A percentile compares a stretch with the other conserved stretches of the same genome.
phyloP scores from a whole-genome alignment of 2,329 filamentous ascomycete species.

The Trichoderma sp. region DNA sequence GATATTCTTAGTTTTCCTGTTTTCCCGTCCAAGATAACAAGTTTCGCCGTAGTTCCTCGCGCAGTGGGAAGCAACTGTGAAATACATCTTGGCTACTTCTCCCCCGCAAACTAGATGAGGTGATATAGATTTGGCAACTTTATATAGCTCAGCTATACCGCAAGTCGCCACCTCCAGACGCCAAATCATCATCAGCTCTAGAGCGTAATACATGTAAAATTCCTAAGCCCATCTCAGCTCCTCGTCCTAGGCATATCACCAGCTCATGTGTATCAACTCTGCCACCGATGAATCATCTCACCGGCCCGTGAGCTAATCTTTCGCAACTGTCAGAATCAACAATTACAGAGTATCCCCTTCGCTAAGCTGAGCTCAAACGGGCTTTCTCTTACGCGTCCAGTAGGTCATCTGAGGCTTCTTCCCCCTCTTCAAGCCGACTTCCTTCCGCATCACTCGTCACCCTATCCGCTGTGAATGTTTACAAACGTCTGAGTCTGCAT shows the following conservation, averaged over 20 bases:
- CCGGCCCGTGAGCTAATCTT: not conserved
- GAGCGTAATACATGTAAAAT: not conserved
- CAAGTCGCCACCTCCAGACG: not conserved
- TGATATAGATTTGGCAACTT: not conserved
- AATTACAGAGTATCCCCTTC: not conserved
- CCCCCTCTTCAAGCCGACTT: not conserved
- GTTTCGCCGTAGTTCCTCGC: not conserved
- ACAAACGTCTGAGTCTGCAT: not conserved
- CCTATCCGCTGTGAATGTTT: not conserved
- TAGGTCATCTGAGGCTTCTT: not conserved
- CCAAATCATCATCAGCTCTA: not conserved
- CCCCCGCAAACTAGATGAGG: not conserved
- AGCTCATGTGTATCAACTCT: not conserved
- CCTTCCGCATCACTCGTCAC: not conserved
- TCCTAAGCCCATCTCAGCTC: not conserved
- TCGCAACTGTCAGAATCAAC: not conserved
- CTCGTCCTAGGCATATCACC: not conserved
- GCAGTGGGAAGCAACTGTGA: too few species aligned
- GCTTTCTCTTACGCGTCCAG: slow-evolving; percentile 1
- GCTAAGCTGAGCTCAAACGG: not conserved
- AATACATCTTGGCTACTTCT: not conserved
- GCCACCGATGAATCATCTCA: not conserved
- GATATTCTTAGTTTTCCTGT: not conserved
- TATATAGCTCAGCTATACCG: not conserved
- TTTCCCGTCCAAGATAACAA: not conserved